phyloP scores from a whole-genome alignment of 257 asterid genomes.

The Mentha longifolia region DNA sequence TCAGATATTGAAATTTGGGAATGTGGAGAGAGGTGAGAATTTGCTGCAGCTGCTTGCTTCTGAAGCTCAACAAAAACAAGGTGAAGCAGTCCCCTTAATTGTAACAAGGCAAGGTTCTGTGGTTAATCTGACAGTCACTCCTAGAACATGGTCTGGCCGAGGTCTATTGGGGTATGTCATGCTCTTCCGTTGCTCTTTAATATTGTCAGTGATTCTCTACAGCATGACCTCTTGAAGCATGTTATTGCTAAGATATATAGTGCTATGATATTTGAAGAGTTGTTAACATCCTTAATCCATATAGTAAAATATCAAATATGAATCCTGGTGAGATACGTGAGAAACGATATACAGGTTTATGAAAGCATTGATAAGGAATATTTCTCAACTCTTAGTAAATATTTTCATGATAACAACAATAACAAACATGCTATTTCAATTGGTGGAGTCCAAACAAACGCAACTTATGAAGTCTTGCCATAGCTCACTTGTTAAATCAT shows the following conservation, averaged over 20 bases:
- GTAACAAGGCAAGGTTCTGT: constrained; percentile 78
- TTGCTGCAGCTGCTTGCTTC: constrained; percentile 72
- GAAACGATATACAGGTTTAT: background rate
- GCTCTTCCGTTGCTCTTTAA: constrained; percentile 15
- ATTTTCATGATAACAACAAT: background rate
- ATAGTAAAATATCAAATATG: background rate
- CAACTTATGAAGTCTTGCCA: background rate
- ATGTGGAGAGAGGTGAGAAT: constrained; percentile 73
- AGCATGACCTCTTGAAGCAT: constrained; percentile 8
- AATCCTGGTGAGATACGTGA: background rate
- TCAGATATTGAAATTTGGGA: constrained; percentile 86
- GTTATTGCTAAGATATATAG: too few species aligned
- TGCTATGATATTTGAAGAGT: background rate
- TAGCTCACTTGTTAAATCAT: background rate
- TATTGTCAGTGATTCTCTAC: background rate
- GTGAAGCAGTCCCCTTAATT: constrained; percentile 57
- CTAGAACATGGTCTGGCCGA: constrained; percentile 91
- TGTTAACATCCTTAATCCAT: background rate
- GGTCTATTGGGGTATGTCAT: constrained; percentile 78
- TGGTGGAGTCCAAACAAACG: background rate
- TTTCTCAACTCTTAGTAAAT: constrained; percentile 11
- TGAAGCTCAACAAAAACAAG: constrained; percentile 76
- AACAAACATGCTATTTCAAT: background rate
- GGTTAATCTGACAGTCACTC: constrained; percentile 64
- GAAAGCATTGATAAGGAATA: background rate